Conservation (phyloP, 305 asterid genomes). For the Fraxinus floribunda region DNA sequence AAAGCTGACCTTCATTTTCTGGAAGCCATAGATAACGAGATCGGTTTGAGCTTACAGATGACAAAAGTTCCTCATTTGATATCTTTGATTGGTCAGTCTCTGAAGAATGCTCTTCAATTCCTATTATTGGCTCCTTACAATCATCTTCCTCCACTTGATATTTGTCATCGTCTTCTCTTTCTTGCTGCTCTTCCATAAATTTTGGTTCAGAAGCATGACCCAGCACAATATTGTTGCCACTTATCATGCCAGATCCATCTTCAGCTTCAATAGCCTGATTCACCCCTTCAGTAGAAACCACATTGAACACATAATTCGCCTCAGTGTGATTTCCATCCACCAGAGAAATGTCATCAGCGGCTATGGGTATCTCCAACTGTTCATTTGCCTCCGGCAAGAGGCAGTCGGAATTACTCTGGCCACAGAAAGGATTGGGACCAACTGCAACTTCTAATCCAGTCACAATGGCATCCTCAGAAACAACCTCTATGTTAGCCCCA, state of each 20-base stretch:
- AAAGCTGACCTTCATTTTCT: conserved; percentile 48
- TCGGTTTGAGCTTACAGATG: conserved; percentile 44
- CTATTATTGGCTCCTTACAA: conserved; percentile 27
- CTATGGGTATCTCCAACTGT: conserved; percentile 14
- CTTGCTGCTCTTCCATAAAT: conserved; percentile 34
- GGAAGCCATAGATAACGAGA: conserved; percentile 57
- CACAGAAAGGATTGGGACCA: conserved; percentile 7
- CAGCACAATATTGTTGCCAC: conserved; percentile 32
- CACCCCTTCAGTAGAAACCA: conserved; percentile 19
- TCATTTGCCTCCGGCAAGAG: conserved; percentile 27
- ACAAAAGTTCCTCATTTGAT: conserved; percentile 29
- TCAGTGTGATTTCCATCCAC: conserved; percentile 19
- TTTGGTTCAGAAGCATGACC: conserved; percentile 35
- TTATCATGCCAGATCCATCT: conserved; percentile 23
- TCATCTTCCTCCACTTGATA: conserved; percentile 31
- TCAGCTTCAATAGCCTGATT: conserved; percentile 34
- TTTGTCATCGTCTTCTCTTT: conserved; percentile 34
- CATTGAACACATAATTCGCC: conserved; percentile 15
- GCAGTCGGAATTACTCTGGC: conserved; percentile 17
- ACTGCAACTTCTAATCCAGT: conserved; percentile 12
- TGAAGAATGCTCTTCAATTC: conserved; percentile 34
- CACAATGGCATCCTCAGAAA: conserved; percentile 8
- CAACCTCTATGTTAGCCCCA: neutral
- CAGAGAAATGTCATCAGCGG: conserved; percentile 16
- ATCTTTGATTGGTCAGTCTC: conserved; percentile 35